A percentile compares a stretch with the other conserved stretches of the same genome.
phyloP scores from a whole-genome alignment of 2,329 filamentous ascomycete genomes.

The Samsoniella hepiali region DNA sequence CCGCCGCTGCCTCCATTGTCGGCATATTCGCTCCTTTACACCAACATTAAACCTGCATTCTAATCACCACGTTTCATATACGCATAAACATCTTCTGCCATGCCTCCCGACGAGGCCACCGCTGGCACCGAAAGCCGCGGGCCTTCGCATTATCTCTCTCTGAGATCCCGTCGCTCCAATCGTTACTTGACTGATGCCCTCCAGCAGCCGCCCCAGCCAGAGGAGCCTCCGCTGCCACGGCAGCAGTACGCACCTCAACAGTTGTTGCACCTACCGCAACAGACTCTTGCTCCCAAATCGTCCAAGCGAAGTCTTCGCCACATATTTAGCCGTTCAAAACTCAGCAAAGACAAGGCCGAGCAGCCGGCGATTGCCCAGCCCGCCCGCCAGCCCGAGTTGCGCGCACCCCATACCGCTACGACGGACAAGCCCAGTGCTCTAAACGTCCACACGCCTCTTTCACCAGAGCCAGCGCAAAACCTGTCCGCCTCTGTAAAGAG shows the following conservation, averaged over 20 bases:
- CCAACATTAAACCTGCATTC: not conserved
- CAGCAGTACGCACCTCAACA: not conserved
- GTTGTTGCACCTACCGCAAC: not conserved
- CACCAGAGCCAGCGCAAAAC: not conserved
- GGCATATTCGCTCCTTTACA: slow-evolving; percentile 1
- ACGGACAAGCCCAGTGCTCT: not conserved
- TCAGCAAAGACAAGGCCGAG: slow-evolving; percentile 9
- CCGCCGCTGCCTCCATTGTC: not conserved
- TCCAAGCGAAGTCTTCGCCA: slow-evolving; percentile 16
- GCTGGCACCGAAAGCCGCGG: slow-evolving; percentile 4
- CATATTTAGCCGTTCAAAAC: slow-evolving; percentile 19
- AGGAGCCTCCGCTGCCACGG: slow-evolving; percentile 1
- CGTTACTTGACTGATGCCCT: not conserved
- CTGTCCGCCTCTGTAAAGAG: not conserved
- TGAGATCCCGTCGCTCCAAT: slow-evolving; percentile 17
- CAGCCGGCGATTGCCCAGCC: not conserved
- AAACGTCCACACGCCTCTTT: not conserved
- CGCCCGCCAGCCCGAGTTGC: not conserved
- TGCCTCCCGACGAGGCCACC: slow-evolving; percentile 15
- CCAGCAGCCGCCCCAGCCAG: slow-evolving; percentile 7
- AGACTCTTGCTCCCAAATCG: slow-evolving; percentile 1
- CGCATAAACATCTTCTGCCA: not conserved
- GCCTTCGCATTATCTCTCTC: slow-evolving; percentile 17
- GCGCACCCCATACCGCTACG: not conserved
- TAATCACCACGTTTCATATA: not conserved